These are phyloP conservation scores for Evansstolkia leycettana DNA, from an alignment of 495 filamentous ascomycete species.

Conservation along the genomic window DNA sequence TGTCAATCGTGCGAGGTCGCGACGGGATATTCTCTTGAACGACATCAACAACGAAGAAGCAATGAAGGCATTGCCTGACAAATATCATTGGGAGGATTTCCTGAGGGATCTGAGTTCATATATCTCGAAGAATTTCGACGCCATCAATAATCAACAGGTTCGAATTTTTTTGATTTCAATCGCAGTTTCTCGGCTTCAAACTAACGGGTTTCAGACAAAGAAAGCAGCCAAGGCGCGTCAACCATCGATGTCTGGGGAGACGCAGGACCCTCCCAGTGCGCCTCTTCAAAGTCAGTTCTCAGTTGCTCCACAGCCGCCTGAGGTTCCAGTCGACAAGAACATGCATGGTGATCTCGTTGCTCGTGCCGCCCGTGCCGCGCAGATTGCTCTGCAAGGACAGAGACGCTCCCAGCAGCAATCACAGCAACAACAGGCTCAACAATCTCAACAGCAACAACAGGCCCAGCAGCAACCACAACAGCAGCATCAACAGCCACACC, in stretches of 20 bases:
- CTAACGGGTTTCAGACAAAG: conserved; percentile 24
- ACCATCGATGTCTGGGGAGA: conserved; percentile 28
- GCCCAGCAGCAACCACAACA: conserved; percentile 18
- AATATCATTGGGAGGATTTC: conserved; percentile 74
- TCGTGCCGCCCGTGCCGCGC: conserved; percentile 39
- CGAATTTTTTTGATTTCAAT: conserved; percentile 1
- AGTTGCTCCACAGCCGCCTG: conserved; percentile 25
- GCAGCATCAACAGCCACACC: conserved; percentile 18
- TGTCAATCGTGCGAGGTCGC: conserved; percentile 46
- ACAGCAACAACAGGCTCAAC: conserved; percentile 20
- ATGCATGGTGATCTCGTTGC: conserved; percentile 41
- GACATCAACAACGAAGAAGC: conserved; percentile 49
- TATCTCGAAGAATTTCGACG: conserved; percentile 61
- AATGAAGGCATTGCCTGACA: conserved; percentile 52
- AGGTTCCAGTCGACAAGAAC: conserved; percentile 30
- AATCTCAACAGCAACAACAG: conserved; percentile 13
- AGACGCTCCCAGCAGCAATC: conserved; percentile 33
- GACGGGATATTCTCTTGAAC: conserved; percentile 54
- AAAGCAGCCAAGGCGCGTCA: conserved; percentile 32
- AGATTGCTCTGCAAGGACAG: conserved; percentile 40
- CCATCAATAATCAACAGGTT: conserved; percentile 44
- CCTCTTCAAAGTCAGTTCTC: conserved; percentile 36
- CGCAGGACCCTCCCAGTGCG: conserved; percentile 23
- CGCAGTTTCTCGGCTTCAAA: not conserved
- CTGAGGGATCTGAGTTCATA: conserved; percentile 60